Percentiles rank a stretch among this genome's conserved stretches.
phyloP scores from a whole-genome alignment of 164 flowering plant species.

The Magnolia sinica region DNA sequence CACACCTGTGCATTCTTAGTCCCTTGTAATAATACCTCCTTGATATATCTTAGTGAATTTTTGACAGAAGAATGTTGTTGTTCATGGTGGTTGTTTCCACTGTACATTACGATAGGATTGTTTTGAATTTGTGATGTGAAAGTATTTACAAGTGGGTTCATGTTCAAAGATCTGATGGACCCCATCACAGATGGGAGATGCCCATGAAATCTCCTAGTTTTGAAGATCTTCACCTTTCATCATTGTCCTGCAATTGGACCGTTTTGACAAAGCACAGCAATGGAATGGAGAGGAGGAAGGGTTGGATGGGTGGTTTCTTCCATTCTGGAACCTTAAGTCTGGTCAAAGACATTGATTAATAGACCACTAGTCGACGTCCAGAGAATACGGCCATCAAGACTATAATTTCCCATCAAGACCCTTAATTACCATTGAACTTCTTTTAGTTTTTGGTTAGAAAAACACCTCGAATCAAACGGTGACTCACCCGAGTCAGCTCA shows the following conservation, averaged over 20 bases:
- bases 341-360: too few relatives aligned
- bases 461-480: background rate
- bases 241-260: too few relatives aligned
- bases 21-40: background rate
- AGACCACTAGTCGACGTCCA: too few relatives aligned
- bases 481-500: background rate
- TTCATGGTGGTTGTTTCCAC: background rate
- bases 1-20: conserved; percentile 18
- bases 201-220: background rate
- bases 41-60: background rate
- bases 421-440: background rate
- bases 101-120: background rate
- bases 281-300: too few relatives aligned
- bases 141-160: background rate
- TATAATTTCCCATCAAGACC: too few relatives aligned
- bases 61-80: background rate
- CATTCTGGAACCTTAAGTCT: too few relatives aligned
- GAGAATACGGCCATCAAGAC: too few relatives aligned
- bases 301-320: too few relatives aligned
- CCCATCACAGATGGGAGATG: background rate
- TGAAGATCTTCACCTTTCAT: too few relatives aligned
- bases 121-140: background rate
- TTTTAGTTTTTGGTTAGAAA: background rate
- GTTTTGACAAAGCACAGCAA: too few relatives aligned
- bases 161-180: background rate